These are phyloP conservation scores for Tetraselmis chui DNA, from an alignment of 139 green algal genomes.

Conservation along the genomic window DNA sequence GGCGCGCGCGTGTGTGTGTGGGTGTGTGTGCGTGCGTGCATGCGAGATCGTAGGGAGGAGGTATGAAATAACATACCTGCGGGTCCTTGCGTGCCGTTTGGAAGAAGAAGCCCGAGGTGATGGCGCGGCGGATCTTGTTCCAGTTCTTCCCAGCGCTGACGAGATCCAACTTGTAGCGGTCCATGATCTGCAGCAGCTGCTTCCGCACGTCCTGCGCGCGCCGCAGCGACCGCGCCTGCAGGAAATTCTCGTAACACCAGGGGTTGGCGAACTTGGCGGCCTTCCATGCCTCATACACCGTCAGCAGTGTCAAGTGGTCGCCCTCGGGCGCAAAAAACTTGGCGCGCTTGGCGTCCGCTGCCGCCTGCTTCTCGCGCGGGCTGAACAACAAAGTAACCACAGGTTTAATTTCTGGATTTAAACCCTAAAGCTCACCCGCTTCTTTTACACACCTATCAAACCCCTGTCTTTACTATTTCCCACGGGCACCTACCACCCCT, in stretches of 20 bases:
- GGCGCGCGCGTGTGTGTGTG: no score
- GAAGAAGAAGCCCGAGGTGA: constrained; percentile 57
- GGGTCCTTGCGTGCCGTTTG: constrained; percentile 63
- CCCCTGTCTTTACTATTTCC: not conserved
- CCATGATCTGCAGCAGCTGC: constrained; percentile 98
- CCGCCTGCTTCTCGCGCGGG: constrained; percentile 49
- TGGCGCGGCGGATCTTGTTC: constrained; percentile 74
- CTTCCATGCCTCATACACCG: constrained; percentile 97
- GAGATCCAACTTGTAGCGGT: constrained; percentile 96
- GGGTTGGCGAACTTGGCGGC: constrained; percentile 81
- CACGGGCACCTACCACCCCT: no score
- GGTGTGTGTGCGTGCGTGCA: no score
- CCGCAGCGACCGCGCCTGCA: constrained; percentile 76
- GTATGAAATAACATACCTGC: no score
- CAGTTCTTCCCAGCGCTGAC: constrained; percentile 82
- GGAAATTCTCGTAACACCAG: constrained; percentile 95
- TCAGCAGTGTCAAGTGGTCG: constrained; percentile 95
- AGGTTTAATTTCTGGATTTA: no score
- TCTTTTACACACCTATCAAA: not conserved
- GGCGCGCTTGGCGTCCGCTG: constrained; percentile 87
- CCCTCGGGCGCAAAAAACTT: constrained; percentile 96
- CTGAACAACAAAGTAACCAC: constrained; percentile 43
- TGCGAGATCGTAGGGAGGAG: no score
- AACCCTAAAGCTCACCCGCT: no score
- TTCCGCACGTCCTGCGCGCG: constrained; percentile 91